phyloP scores from a whole-genome alignment of 2,329 filamentous ascomycete genomes.

The Venturia asperata region DNA sequence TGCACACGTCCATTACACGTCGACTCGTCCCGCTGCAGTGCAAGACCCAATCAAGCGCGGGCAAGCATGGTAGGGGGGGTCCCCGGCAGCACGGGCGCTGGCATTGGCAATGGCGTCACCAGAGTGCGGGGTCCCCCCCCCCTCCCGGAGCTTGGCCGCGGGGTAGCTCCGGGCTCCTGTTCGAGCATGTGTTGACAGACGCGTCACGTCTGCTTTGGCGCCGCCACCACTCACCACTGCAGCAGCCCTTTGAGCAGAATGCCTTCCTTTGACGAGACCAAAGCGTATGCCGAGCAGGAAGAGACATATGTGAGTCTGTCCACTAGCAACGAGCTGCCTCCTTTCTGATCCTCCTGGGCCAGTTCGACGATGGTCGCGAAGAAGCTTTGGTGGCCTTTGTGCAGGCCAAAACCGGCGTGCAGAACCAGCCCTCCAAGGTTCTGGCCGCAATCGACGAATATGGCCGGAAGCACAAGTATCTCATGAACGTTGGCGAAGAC shows the following conservation, averaged over 20 bases:
- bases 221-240: neutral
- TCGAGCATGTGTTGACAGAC: neutral
- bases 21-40: constrained; percentile 20
- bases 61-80: neutral
- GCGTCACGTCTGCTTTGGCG: neutral
- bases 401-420: constrained; percentile 53
- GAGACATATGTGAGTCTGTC: constrained; percentile 21
- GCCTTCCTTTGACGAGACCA: constrained; percentile 33
- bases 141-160: neutral
- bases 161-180: neutral
- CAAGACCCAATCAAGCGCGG: constrained; percentile 2
- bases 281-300: constrained; percentile 43
- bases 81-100: neutral
- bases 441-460: constrained; percentile 66
- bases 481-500: constrained; percentile 73
- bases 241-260: neutral
- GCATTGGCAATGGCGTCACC: neutral
- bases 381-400: constrained; percentile 65
- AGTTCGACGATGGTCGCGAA: constrained; percentile 62
- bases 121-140: neutral
- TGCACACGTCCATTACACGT: neutral
- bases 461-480: constrained; percentile 56
- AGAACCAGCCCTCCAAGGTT: constrained; percentile 53
- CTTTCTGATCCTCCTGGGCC: neutral
- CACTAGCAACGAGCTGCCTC: neutral